A percentile compares a stretch with the other conserved stretches of the same genome.
phyloP scores from a whole-genome alignment of 129 eudicot genomes.

The Saposhnikovia divaricata region DNA sequence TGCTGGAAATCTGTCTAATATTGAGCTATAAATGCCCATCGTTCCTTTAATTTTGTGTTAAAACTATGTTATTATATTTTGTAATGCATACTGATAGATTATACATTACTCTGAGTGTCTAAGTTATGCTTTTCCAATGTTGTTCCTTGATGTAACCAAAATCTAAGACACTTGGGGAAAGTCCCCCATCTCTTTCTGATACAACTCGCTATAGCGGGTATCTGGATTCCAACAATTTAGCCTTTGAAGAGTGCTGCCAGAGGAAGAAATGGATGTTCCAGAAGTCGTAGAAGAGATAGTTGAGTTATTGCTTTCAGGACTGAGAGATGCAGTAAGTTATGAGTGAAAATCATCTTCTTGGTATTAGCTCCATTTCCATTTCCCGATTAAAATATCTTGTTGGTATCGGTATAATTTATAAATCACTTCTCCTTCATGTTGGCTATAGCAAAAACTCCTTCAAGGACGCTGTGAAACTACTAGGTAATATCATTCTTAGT shows the following conservation, averaged over 20 bases:
- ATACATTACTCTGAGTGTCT: neutral
- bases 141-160: slow-evolving; percentile 49
- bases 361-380: neutral
- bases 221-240: slow-evolving; percentile 21
- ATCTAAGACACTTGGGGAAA: slow-evolving; percentile 54
- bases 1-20: neutral
- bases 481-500: too few relatives aligned
- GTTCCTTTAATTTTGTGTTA: neutral
- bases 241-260: slow-evolving; percentile 29
- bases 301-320: slow-evolving; percentile 70
- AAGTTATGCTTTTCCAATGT: neutral
- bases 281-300: slow-evolving; percentile 76
- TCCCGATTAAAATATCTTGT: too few relatives aligned
- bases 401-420: too few relatives aligned
- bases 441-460: too few relatives aligned
- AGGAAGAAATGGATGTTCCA: slow-evolving; percentile 86
- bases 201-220: slow-evolving; percentile 14
- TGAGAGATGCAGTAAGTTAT: slow-evolving; percentile 77
- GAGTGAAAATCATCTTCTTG: slow-evolving; percentile 13
- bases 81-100: neutral
- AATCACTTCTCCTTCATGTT: too few relatives aligned
- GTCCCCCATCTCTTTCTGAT: slow-evolving; percentile 26
- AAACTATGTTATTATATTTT: neutral
- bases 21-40: neutral
- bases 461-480: too few relatives aligned